Base-by-base conservation (phyloP, 129 eudicot genomes). In the Escallonia herrerae region DNA sequence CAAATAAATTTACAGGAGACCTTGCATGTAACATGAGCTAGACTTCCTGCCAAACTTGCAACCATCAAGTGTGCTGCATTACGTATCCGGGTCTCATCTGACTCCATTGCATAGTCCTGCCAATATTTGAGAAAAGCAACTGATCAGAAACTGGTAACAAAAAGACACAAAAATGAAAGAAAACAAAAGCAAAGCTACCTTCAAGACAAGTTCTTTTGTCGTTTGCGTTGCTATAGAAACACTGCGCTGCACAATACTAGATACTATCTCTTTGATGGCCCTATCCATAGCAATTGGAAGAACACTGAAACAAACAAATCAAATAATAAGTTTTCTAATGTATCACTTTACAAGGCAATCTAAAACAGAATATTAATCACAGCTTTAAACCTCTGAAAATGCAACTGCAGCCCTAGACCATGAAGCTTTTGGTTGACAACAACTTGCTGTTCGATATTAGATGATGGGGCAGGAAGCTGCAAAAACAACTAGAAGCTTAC, bases 11-110 rank as follows among this genome's bases (percentile, higher is more conserved):
- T 55, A 79, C n/a, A 45, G 52, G 40, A 64, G 43, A 93, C 98
- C 96, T 89, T 93, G 96, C 99, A 93, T 8, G 96, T 93, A 65
- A 93, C 96, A 58, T 89, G 99, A 65, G 99, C 99, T 69, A 93
- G 68, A 70, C 96, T 89, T 65, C 99, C 99, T 37, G 96, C 91
- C 77, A 93, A 78, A 80, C 99, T 86, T 43, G 96, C 99, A 64
- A 93, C 99, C 99, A 93, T 93, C 72, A 89, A 75, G 70, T 89
- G 96, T 68, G 99, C 99, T 65, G 99, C 99, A 86, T 82, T 88
- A 52, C 79, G 77, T 73, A 86, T 86, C 52, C 95, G 91, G 55
- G 80, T 82, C 86, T 89, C 96, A 72, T 93, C 99, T 1, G 93
- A 82, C 76, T 93, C 99, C 95, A 89, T 83, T 40, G 96, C 95